Conservation (phyloP, 2,329 filamentous ascomycete genomes). For the Chaetomiaceae sp. region DNA sequence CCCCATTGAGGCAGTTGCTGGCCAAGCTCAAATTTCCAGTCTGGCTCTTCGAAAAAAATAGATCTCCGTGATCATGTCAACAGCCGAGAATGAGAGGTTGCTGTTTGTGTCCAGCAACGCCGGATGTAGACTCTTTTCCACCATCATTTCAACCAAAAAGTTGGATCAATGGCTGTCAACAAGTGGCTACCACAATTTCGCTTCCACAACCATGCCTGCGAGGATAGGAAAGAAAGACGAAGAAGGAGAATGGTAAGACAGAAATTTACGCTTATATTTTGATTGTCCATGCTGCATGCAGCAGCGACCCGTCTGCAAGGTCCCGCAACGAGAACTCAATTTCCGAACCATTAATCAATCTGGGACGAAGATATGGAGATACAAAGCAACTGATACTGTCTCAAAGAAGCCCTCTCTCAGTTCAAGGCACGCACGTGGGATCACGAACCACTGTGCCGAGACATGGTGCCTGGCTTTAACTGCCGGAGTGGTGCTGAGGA, state of each 20-base stretch:
- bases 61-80: neutral
- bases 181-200: neutral
- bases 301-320: neutral
- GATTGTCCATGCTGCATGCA: neutral
- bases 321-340: neutral
- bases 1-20: too few species aligned
- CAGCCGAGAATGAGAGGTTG: neutral
- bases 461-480: too few species aligned
- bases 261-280: neutral
- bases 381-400: neutral
- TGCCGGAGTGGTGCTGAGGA: neutral
- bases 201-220: neutral
- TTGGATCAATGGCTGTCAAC: conserved; percentile 2
- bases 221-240: neutral
- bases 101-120: too few species aligned
- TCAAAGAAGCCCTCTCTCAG: neutral
- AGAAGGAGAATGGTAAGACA: neutral
- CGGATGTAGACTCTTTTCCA: neutral
- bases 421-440: neutral
- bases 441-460: neutral
- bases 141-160: neutral
- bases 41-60: neutral
- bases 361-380: too few species aligned
- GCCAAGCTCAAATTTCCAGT: too few species aligned
- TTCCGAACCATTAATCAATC: too few species aligned